phyloP scores from a whole-genome alignment of 2,329 filamentous ascomycete species.

The Pseudogymnoascus verrucosus region DNA sequence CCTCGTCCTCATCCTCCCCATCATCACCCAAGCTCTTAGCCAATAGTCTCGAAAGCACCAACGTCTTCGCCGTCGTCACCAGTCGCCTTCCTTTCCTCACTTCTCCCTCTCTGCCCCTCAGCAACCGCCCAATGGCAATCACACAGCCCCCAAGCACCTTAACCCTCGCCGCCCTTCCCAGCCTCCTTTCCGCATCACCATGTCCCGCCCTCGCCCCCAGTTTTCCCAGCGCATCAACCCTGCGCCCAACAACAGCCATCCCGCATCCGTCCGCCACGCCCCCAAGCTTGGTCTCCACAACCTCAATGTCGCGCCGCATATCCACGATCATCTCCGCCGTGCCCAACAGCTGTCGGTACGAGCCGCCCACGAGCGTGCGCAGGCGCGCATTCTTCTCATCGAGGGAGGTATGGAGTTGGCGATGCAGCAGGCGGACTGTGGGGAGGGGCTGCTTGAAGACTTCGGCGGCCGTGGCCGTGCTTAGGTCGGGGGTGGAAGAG shows the following conservation, averaged over 20 bases:
- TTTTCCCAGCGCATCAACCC: conserved; percentile 47
- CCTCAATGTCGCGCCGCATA: conserved; percentile 73
- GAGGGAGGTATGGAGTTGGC: conserved; percentile 48
- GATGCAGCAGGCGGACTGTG: conserved; percentile 56
- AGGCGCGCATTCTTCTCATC: conserved; percentile 56
- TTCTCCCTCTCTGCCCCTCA: conserved; percentile 30
- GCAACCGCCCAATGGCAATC: conserved; percentile 40
- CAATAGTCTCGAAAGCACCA: conserved; percentile 68
- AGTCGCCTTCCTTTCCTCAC: conserved; percentile 30
- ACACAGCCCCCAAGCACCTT: conserved; percentile 46
- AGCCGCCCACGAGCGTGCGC: conserved; percentile 55
- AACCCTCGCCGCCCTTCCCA: conserved; percentile 33
- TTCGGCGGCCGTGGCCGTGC: conserved; percentile 30
- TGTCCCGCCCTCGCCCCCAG: conserved; percentile 31
- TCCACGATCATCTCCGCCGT: conserved; percentile 90
- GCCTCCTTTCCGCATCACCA: conserved; percentile 15
- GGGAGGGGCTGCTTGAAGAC: conserved; percentile 46
- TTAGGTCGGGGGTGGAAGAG: conserved; percentile 46
- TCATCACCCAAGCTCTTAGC: conserved; percentile 61
- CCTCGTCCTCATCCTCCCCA: conserved; percentile 30
- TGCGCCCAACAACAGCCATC: conserved; percentile 58
- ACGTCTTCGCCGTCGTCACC: conserved; percentile 57
- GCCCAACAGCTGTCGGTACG: conserved; percentile 81
- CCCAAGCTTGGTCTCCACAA: conserved; percentile 62
- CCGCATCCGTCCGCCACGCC: conserved; percentile 73